Evolutionary conservation across 306 rosid genomes (phyloP).

Genomic region (Clitoria ternatea): DNA sequence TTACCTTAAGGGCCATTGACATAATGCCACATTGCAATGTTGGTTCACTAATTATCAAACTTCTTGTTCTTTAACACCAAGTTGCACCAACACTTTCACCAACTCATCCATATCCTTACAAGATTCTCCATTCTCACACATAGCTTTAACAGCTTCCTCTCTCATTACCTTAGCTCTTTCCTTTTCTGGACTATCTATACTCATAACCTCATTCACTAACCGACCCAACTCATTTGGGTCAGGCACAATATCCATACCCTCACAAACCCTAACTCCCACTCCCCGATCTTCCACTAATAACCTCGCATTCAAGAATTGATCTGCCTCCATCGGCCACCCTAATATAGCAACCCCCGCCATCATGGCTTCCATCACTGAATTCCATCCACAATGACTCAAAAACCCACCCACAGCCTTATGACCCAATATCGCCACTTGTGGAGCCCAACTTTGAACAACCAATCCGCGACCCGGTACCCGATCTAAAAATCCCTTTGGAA

Average conservation of each 20-base stretch:
- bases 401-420: conserved; percentile 37
- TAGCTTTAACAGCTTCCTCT: conserved; percentile 34
- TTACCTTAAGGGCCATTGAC: too few relatives aligned
- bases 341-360: conserved; percentile 42
- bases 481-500: conserved; percentile 51
- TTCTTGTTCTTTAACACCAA: conserved; percentile 21
- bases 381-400: conserved; percentile 41
- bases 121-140: conserved; percentile 42
- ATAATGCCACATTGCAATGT: too few relatives aligned
- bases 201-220: conserved; percentile 14
- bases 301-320: conserved; percentile 52
- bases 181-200: conserved; percentile 21
- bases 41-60: too few relatives aligned
- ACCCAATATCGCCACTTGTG: conserved; percentile 22
- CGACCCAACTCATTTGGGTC: conserved; percentile 43
- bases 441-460: conserved; percentile 33
- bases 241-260: conserved; percentile 47
- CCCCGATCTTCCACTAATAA: conserved; percentile 55
- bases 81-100: conserved; percentile 25
- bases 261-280: conserved; percentile 40
- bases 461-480: conserved; percentile 45
- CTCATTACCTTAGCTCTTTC: conserved; percentile 26
- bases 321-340: conserved; percentile 93
- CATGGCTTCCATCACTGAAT: conserved; percentile 48
- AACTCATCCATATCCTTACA: conserved; percentile 34